phyloP scores from a whole-genome alignment of 139 green algal species.

The Coelastrella sp. region DNA sequence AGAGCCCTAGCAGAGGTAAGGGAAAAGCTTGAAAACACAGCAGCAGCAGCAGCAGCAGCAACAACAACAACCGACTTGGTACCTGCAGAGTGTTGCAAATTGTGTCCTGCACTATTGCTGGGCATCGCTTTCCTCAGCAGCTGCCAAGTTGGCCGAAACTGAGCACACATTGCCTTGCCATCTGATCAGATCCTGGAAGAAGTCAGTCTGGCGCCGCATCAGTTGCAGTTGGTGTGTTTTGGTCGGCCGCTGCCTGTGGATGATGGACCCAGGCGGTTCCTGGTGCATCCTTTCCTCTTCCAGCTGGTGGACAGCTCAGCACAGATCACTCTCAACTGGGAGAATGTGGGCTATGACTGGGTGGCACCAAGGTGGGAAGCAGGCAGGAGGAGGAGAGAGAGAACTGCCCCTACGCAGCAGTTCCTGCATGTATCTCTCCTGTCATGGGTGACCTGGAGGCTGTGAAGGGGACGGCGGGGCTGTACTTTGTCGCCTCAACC shows the following conservation, averaged over 20 bases:
- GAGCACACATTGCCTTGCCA: not conserved
- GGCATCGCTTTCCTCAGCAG: too few species aligned
- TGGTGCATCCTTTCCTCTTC: constrained; percentile 64
- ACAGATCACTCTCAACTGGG: constrained; percentile 58
- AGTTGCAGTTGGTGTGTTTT: constrained; percentile 43
- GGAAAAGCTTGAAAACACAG: not conserved
- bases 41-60: constrained; percentile 35
- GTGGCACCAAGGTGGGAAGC: not conserved
- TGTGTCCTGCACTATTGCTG: too few species aligned
- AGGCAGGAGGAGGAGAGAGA: too few species aligned
- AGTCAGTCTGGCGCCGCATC: not conserved
- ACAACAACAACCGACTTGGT: not conserved
- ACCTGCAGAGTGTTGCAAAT: too few species aligned
- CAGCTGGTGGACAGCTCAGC: not conserved
- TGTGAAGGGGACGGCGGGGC: too few species aligned
- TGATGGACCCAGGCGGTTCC: constrained; percentile 46
- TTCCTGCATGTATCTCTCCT: not conserved
- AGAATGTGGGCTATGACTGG: constrained; percentile 52
- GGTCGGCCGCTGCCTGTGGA: constrained; percentile 56
- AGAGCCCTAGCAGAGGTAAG: constrained; percentile 48
- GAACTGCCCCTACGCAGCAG: not conserved
- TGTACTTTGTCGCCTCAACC: too few species aligned
- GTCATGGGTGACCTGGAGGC: too few species aligned
- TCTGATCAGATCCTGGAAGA: constrained; percentile 57
- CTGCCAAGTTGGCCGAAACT: too few species aligned